A percentile compares a stretch with the other conserved stretches of the same genome.
These are phyloP conservation scores for Salix exigua DNA, from an alignment of 345 rosid genomes.

Conservation along the genomic window DNA sequence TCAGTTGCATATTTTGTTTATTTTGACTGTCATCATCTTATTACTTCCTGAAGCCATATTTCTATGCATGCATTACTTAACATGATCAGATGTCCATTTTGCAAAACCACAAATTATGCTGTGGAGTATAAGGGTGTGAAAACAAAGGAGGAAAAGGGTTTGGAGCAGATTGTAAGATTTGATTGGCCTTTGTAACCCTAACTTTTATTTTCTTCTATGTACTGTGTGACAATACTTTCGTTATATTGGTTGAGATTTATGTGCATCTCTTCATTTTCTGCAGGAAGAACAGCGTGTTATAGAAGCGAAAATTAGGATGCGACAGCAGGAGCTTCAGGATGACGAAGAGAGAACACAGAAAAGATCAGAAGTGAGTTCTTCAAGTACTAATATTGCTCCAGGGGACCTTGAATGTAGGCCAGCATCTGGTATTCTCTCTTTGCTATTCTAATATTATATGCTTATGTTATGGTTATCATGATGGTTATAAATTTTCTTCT, in stretches of 20 bases:
- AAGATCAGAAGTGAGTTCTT: conserved; percentile 64
- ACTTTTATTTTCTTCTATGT: neutral
- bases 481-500: neutral
- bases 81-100: conserved; percentile 81
- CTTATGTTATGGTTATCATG: neutral
- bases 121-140: conserved; percentile 93
- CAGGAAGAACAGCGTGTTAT: conserved; percentile 98
- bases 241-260: neutral
- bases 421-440: conserved; percentile 41
- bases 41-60: neutral
- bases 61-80: conserved; percentile 45
- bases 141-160: conserved; percentile 92
- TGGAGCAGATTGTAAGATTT: conserved; percentile 84
- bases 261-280: conserved; percentile 3
- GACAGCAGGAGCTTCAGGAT: conserved; percentile 81
- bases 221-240: neutral
- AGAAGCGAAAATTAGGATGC: conserved; percentile 91
- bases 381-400: conserved; percentile 44
- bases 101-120: conserved; percentile 92
- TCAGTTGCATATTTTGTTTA: conserved; percentile 5
- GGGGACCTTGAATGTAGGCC: conserved; percentile 55
- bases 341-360: conserved; percentile 83
- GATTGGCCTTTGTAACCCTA: neutral
- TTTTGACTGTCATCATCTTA: neutral
- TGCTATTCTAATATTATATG: neutral